Evolutionary conservation across 1,284 basidiomycete genomes (phyloP).

Genomic region (Tylopilus sp.): DNA sequence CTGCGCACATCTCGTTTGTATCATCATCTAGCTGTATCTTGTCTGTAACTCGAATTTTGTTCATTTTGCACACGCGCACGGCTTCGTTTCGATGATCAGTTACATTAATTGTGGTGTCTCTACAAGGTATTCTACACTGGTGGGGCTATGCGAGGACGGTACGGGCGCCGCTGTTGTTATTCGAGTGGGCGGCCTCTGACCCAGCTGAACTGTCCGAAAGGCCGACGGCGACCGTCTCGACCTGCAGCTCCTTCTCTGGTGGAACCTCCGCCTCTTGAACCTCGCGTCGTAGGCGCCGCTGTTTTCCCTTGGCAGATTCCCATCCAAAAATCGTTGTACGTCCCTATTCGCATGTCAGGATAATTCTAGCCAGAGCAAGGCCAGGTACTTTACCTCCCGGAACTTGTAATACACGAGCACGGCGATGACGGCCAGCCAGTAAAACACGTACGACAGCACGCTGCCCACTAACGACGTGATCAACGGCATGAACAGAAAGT

Average conservation of each 20-base stretch:
- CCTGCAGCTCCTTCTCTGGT: slow-evolving; percentile 8
- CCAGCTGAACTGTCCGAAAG: not conserved
- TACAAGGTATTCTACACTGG: too few species aligned
- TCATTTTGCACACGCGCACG: not conserved
- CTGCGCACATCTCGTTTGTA: not conserved
- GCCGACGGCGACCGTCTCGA: not conserved
- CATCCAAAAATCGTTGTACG: slow-evolving; percentile 41
- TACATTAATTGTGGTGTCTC: not conserved
- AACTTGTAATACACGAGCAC: slow-evolving; percentile 68
- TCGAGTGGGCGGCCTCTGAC: not conserved
- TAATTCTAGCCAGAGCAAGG: not conserved
- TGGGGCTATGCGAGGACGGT: too few species aligned
- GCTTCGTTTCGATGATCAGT: not conserved
- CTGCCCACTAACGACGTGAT: slow-evolving; percentile 47
- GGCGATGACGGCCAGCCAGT: slow-evolving; percentile 70
- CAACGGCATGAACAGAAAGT: slow-evolving; percentile 1
- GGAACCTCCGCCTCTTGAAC: not conserved
- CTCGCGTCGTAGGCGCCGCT: slow-evolving; percentile 28
- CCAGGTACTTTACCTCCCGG: slow-evolving; percentile 41
- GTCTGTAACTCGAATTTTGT: not conserved
- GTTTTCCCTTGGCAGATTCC: slow-evolving; percentile 41
- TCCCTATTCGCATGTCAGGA: slow-evolving; percentile 30
- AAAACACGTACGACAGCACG: slow-evolving; percentile 70
- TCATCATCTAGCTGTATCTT: not conserved
- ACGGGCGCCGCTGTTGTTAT: too few species aligned